Evolutionary conservation across 345 rosid genomes (phyloP), one percentile per base, ranked within the genome.

Genomic region (Hibiscus tridactylites): DNA sequence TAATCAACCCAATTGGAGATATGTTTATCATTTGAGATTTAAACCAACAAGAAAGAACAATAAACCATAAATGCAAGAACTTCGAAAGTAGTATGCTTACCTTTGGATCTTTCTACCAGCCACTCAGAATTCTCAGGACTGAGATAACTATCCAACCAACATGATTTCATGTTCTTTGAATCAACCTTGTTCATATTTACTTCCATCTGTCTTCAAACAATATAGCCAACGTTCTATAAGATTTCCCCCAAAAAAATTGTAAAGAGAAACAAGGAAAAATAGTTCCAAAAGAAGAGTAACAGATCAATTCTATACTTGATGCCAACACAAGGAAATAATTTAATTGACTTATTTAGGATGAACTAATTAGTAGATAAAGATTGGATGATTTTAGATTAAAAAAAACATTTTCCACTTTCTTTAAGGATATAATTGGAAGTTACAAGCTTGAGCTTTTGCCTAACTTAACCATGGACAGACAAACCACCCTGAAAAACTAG

Each of bases 31-130:
- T 39, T 39, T 64, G 68, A 17, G 16, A 19, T 39, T 70, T 52
- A 47, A 57, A 58, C 49, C 44, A 73, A n/a, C 21, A 69, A 59
- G 44, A 26, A 74, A 33, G 5, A 44, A 0, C 15, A 63, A 2
- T 11, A 12, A 61, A 26, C 58, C 56, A 70, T 26, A 29, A 58
- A 60, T 33, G 47, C 70, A 15, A 74, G 47, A 59, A 47, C 42
- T 16, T 39, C 1, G 67, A 62, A 47, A 19, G 35, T 44, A 50
- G 35, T 65, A 28, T 9, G 46, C 79, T 78, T 73, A 92, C 98
- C 88, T 70, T 85, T 70, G 31, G 83, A 74, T 73, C 83, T 82
- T 63, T 85, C 88, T 24, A 76, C 78, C 59, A 85, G 85, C 79
- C 86, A 89, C 57, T 76, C 73, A 0, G 91, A 77, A 50, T 75